Conservation (phyloP, 2,329 filamentous ascomycete genomes). For the Aspergillus carbonarius region DNA sequence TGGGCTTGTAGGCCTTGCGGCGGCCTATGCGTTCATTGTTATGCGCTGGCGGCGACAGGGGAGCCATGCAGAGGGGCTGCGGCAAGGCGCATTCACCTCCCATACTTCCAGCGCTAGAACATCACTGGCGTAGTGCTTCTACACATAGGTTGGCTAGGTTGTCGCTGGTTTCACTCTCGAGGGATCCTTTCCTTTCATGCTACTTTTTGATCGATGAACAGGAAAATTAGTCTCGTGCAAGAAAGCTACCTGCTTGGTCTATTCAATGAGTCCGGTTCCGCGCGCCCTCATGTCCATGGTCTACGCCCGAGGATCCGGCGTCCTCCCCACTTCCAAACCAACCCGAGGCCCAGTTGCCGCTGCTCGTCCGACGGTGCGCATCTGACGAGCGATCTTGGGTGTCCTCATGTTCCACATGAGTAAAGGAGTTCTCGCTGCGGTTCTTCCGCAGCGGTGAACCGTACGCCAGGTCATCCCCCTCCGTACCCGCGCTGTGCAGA, state of each 20-base stretch:
- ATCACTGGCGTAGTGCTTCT: background rate
- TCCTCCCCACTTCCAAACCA: conserved; percentile 32
- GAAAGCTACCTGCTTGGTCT: conserved; percentile 4
- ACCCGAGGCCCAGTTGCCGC: conserved; percentile 31
- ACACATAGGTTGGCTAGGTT: background rate
- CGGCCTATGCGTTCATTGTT: background rate
- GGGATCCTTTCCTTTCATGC: background rate
- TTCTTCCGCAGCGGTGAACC: conserved; percentile 66
- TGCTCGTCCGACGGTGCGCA: conserved; percentile 15
- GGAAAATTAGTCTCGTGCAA: background rate
- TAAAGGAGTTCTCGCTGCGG: conserved; percentile 83
- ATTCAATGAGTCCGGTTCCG: background rate
- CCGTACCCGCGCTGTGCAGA: conserved; percentile 42
- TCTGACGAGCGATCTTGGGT: conserved; percentile 30
- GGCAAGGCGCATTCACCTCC: background rate
- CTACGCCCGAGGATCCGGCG: conserved; percentile 27
- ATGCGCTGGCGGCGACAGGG: background rate
- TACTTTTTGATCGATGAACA: background rate
- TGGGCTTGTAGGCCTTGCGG: background rate
- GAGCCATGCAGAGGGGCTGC: background rate
- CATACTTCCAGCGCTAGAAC: background rate
- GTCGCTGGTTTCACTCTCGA: background rate
- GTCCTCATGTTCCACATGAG: conserved; percentile 78
- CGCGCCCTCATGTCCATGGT: conserved; percentile 7
- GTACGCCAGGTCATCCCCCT: conserved; percentile 41